Evolutionary conservation across 2,329 filamentous ascomycete species (phyloP), one percentile per base, ranked within the genome.

Genomic region (Diaporthe sp.): DNA sequence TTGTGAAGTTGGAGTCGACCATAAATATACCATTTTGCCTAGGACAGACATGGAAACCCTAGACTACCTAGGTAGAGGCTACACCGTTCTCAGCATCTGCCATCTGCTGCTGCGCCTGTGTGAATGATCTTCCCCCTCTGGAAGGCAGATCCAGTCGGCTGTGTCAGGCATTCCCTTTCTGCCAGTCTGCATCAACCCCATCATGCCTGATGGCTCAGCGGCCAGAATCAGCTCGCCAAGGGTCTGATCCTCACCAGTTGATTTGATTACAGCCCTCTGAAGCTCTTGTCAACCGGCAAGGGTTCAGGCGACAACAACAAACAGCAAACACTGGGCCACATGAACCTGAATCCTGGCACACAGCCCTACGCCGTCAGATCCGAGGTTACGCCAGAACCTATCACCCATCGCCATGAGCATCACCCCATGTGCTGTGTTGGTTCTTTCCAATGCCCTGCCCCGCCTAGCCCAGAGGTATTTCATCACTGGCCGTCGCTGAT

Each of bases 211-310:
- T 39, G 63, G 63, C 63, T 68, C 47, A 68, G 63, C 47, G 27
- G 30, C 37, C 63, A 22, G 47, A 19, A 53, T 68, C 63, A 68
- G 63, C 63, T 68, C 13, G 63, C 47, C 63, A 68, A 53, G 63
- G 63, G 63, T 68, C 63, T 17, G 47, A 27, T 68, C 63, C 44
- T 53, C 47, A 9, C 47, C 44, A 53, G 25, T 25, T 66, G 32
- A 25, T 66, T 25, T 66, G 32, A 25, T 66, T 51, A 13, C 63
- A 51, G 22, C n/a, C 13, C 44, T 66, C 30, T 27, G 44, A 35
- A 51, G 63, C 63, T 37, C 63, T 15, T 15, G n/a, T 65, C 22
- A 10, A 25, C 13, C 61, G n/a, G 42, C 59, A 47, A 32, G 27
- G 27, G 59, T 47, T 47, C 59, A 35, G 42, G 44, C 44, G 10